These are phyloP conservation scores for Sugiyamaella novakii DNA, from an alignment of 1,139 yeast genomes.

Conservation along the genomic window DNA sequence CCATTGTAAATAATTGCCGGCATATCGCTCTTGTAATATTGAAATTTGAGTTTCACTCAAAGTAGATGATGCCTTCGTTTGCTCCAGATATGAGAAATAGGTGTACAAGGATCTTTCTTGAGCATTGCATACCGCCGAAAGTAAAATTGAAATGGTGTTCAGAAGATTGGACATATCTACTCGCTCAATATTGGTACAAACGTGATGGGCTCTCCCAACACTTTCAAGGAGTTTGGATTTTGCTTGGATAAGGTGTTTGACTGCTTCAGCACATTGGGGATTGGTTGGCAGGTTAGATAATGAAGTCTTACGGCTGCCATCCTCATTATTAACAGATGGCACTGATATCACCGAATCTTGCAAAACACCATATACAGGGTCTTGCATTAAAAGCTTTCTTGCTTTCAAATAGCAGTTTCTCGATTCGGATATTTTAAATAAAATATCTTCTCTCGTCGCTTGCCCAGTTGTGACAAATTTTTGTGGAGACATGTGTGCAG, in stretches of 20 bases:
- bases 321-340: slow-evolving; percentile 41
- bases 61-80: slow-evolving; percentile 15
- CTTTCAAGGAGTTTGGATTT: slow-evolving; percentile 2
- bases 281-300: slow-evolving; percentile 5
- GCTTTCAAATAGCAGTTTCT: slow-evolving; percentile 33
- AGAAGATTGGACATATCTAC: slow-evolving; percentile 29
- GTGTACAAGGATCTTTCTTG: slow-evolving; percentile 3
- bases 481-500: neutral
- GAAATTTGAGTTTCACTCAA: slow-evolving; percentile 24
- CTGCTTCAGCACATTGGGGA: slow-evolving; percentile 17
- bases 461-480: neutral
- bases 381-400: slow-evolving; percentile 35
- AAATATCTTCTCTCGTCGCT: slow-evolving; percentile 27
- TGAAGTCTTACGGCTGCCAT: slow-evolving; percentile 13
- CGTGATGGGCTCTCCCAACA: slow-evolving; percentile 7
- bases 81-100: slow-evolving; percentile 24
- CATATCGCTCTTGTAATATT: slow-evolving; percentile 1
- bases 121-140: slow-evolving; percentile 34
- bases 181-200: slow-evolving; percentile 32
- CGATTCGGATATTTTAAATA: slow-evolving; percentile 31
- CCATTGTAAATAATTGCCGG: slow-evolving; percentile 9
- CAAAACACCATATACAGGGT: slow-evolving; percentile 51
- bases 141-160: slow-evolving; percentile 35
- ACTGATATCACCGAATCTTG: slow-evolving; percentile 53
- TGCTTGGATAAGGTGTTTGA: slow-evolving; percentile 13